Conservation (phyloP, 768 basidiomycete species). For the Pisolithus microcarpus region DNA sequence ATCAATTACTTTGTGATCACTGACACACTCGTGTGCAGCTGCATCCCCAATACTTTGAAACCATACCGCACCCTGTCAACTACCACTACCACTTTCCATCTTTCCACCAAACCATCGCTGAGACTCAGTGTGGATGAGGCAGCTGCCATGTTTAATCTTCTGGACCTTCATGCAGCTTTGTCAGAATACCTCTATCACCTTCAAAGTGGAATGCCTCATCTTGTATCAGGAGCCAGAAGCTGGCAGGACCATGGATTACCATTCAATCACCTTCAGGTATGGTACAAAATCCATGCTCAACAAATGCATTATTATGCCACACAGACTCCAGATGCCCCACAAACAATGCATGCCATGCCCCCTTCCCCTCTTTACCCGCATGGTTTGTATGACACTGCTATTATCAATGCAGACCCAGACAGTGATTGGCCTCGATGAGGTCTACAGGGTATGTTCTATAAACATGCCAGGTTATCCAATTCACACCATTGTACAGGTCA, state of each 20-base stretch:
- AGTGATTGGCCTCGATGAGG: too few species aligned
- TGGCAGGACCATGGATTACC: not conserved
- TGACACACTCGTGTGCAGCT: not conserved
- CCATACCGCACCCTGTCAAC: slow-evolving; percentile 1
- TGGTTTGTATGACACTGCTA: too few species aligned
- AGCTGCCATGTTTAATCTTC: not conserved
- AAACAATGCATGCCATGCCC: too few species aligned
- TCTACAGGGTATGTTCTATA: too few species aligned
- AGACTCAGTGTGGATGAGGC: slow-evolving; percentile 1
- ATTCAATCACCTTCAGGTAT: not conserved
- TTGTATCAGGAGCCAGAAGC: too few species aligned
- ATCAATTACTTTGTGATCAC: not conserved
- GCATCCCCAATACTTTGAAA: not conserved
- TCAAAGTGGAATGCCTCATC: not conserved
- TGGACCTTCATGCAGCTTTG: slow-evolving; percentile 1
- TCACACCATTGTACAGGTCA: too few species aligned
- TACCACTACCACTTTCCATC: slow-evolving; percentile 1
- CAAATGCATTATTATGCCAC: not conserved
- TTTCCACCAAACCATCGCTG: slow-evolving; percentile 1
- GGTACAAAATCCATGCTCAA: not conserved
- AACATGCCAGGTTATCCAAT: too few species aligned
- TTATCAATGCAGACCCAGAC: too few species aligned
- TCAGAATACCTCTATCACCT: not conserved
- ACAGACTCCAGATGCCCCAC: too few species aligned
- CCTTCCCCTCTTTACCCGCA: too few species aligned